Evolutionary conservation across 2,329 filamentous ascomycete species (phyloP).

Genomic region (Chaetothyriales sp.): DNA sequence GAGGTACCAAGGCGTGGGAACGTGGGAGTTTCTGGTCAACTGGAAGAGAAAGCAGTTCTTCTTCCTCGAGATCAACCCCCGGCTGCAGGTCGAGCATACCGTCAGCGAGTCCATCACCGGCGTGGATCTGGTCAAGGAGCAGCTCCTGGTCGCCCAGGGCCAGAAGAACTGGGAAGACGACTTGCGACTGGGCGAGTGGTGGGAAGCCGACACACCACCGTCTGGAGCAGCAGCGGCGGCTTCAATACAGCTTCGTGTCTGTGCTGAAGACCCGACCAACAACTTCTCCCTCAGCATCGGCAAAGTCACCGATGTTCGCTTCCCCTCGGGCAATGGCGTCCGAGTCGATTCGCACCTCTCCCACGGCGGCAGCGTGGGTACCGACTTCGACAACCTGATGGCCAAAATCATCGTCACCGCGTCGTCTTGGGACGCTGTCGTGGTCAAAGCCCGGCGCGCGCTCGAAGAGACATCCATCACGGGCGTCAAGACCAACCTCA

Average conservation of each 20-base stretch:
- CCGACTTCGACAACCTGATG: constrained; percentile 46
- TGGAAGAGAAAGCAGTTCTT: constrained; percentile 37
- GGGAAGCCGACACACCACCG: constrained; percentile 25
- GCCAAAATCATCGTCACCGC: constrained; percentile 48
- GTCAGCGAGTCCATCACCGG: constrained; percentile 44
- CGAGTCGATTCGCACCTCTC: constrained; percentile 44
- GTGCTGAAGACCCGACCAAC: constrained; percentile 41
- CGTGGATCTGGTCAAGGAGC: constrained; percentile 42
- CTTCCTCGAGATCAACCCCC: constrained; percentile 49
- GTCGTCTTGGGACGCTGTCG: constrained; percentile 36
- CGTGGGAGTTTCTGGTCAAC: constrained; percentile 51
- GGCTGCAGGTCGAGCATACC: constrained; percentile 50
- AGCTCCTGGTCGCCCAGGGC: constrained; percentile 43
- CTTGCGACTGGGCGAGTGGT: constrained; percentile 22
- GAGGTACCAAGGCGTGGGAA: constrained; percentile 46
- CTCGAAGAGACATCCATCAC: constrained; percentile 42
- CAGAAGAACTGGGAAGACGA: constrained; percentile 23
- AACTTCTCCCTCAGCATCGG: constrained; percentile 47
- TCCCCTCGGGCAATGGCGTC: constrained; percentile 45
- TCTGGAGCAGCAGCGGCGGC: constrained; percentile 16
- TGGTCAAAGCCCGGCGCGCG: constrained; percentile 42
- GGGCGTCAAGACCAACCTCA: constrained; percentile 46
- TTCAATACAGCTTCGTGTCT: constrained; percentile 46
- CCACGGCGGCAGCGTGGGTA: constrained; percentile 34
- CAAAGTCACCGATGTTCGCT: constrained; percentile 40